Conservation (phyloP, 805 yeast genomes). For the Kazachstania taianensis region DNA sequence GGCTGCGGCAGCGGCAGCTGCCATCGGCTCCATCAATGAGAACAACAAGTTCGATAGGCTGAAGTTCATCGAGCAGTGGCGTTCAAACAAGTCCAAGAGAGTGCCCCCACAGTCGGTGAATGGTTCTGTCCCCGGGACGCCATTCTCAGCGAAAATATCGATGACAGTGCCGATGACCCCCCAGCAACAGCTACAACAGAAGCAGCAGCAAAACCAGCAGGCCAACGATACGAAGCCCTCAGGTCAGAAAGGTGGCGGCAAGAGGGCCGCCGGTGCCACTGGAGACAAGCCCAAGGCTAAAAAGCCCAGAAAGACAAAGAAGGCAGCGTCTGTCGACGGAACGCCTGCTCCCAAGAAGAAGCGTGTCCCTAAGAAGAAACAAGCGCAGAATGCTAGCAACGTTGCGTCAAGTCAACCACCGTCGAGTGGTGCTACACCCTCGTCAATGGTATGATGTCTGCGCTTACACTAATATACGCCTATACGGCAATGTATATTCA, state of each 20-base stretch:
- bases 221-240: neutral
- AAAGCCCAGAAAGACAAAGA: slow-evolving; percentile 25
- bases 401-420: too few relatives aligned
- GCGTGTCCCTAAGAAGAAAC: slow-evolving; percentile 21
- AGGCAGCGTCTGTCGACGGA: slow-evolving; percentile 12
- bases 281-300: slow-evolving; percentile 21
- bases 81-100: slow-evolving; percentile 52
- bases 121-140: slow-evolving; percentile 7
- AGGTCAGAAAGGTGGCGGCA: slow-evolving; percentile 6
- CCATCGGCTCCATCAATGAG: slow-evolving; percentile 31
- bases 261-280: neutral
- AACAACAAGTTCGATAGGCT: slow-evolving; percentile 70
- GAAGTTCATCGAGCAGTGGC: slow-evolving; percentile 78
- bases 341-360: slow-evolving; percentile 20
- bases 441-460: too few relatives aligned
- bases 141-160: slow-evolving; percentile 26
- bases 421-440: too few relatives aligned
- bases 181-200: slow-evolving; percentile 25
- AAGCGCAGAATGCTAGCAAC: too few relatives aligned
- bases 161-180: slow-evolving; percentile 24
- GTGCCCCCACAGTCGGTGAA: slow-evolving; percentile 26
- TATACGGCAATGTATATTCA: too few relatives aligned
- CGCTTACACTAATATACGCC: too few relatives aligned
- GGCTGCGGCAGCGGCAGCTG: slow-evolving; percentile 32
- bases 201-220: slow-evolving; percentile 23